Evolutionary conservation across 2,329 filamentous ascomycete species (phyloP), one percentile per base, ranked within the genome.

Genomic region (Penicillium hesseltinei): DNA sequence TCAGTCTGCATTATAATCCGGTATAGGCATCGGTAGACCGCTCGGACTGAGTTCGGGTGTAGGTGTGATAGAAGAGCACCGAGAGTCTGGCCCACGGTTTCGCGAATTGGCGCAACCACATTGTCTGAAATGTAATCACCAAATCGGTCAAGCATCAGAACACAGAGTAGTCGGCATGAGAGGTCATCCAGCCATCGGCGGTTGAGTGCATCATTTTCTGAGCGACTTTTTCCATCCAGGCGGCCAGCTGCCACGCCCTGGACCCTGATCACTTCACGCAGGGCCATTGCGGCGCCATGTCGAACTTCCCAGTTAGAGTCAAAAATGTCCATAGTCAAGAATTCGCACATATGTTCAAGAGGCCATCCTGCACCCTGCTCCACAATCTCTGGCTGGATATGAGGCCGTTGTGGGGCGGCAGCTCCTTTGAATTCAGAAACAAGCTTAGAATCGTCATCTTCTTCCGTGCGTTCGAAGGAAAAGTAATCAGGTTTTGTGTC

Each of bases 71-170:
- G 79, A 15, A 95, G 85, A 13, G 93, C 91, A 66, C 93, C 95
- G 15, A 99, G 81, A 2, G 92, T 93, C 75, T 99, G 94, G 45
- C 94, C 94, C 40, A 96, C 90, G 0, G 92, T 96, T 77, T 99
- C 94, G 63, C 94, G 84, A 62, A 99, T 97, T 0, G 94, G 94
- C 0, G 94, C 94, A 40, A 99, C 92, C 0, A 95, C 96, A 52
- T 91, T 99, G 73, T 99, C 94, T 5, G 92, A 96, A 58, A 95
- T 94, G 77, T 97, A 99, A 71, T 99, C 94, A 56, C 92, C 95
- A 71, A 99, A 99, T 52, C 92, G 88, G 76, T 99, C 94, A 17
- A 99, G 86, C 87, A 99, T 97, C 68, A 99, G 88, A 51, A 99
- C 92, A 71, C 91, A 96, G 74, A 92, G 93, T 48, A 99, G 83